Percentiles rank a stretch among this genome's conserved stretches.
Conservation (phyloP, 2,329 filamentous ascomycete species). For the Zarea fungicola region DNA sequence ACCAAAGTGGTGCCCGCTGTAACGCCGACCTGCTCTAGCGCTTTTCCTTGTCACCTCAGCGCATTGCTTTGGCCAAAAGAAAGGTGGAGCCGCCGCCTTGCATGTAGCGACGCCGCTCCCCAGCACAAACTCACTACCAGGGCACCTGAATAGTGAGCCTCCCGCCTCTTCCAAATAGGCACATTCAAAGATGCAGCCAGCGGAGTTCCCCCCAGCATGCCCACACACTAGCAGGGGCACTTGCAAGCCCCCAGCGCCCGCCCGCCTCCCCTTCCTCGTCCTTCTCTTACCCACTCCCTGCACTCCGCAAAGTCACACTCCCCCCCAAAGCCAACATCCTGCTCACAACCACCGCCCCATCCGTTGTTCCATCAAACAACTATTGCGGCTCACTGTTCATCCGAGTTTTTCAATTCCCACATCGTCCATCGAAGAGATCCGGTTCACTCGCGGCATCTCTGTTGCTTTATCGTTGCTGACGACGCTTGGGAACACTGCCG, state of each 20-base stretch:
- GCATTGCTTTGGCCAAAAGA: too few relatives aligned
- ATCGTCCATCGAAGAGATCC: constrained; percentile 5
- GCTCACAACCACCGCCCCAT: constrained; percentile 4
- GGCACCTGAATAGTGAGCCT: too few relatives aligned
- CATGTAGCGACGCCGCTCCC: too few relatives aligned
- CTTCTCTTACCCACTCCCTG: constrained; percentile 5
- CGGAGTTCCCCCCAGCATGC: background rate
- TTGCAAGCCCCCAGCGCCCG: background rate
- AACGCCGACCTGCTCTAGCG: background rate
- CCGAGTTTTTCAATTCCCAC: constrained; percentile 8
- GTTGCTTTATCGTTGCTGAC: constrained; percentile 7
- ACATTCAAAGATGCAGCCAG: too few relatives aligned
- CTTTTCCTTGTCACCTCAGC: too few relatives aligned
- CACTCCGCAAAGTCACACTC: constrained; percentile 12
- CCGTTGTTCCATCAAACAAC: background rate
- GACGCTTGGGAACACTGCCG: background rate
- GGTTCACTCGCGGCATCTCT: constrained; percentile 7
- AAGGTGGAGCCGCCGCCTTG: too few relatives aligned
- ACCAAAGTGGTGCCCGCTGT: background rate
- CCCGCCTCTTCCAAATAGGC: too few relatives aligned
- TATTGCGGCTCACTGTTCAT: background rate
- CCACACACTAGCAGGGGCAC: background rate
- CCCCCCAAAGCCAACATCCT: constrained; percentile 3
- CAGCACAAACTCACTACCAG: too few relatives aligned
- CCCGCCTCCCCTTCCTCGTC: background rate